Evolutionary conservation across 306 rosid genomes (phyloP), one percentile per base, ranked within the genome.

Genomic region (Trifolium dubium): DNA sequence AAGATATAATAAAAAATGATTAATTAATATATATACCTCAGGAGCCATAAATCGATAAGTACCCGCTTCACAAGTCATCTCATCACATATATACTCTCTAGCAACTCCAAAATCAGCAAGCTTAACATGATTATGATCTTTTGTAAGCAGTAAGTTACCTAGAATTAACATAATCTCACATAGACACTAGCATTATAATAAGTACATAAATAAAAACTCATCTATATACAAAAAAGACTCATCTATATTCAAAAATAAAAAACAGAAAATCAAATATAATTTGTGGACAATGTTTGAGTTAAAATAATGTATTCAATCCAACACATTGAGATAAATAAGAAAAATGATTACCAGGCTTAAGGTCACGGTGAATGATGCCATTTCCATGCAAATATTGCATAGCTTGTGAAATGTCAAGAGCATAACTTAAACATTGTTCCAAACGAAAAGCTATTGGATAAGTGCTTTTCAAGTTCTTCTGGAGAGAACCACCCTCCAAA

Each of bases 41-140:
- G 79, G 79, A 74, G 79, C 79, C 79, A 74, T 74, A 3, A 35
- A 74, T 50, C 79, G 60, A 12, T 64, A 74, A 13, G 41, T 74
- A 74, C 79, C 79, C 14, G 54, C 54, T 35, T 74, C 79, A 50
- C 18, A 50, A 49, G 79, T 74, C 79, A 74, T 74, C 29, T 35
- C 64, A 50, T 55, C 64, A 23, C 18, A 35, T 74, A 47, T 19
- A 30, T 13, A 23, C 1, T 49, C 72, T 74, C 79, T 74, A 64
- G 79, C 79, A 19, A 34, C 5, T 2, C 61, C 79, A 64, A 74
- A 64, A 39, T 74, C 69, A 49, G 71, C 69, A 34, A 74, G 19
- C 13, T 63, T 35, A 50, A 74, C 4, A 19, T 35, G 40, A 60
- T 8, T 37, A 4, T 64, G 37, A 17, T 50, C 64, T 14, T 37